Percentiles rank a stretch among this genome's conserved stretches.
These are phyloP conservation scores for Salix viminalis DNA, from an alignment of 345 rosid genomes.

Conservation along the genomic window DNA sequence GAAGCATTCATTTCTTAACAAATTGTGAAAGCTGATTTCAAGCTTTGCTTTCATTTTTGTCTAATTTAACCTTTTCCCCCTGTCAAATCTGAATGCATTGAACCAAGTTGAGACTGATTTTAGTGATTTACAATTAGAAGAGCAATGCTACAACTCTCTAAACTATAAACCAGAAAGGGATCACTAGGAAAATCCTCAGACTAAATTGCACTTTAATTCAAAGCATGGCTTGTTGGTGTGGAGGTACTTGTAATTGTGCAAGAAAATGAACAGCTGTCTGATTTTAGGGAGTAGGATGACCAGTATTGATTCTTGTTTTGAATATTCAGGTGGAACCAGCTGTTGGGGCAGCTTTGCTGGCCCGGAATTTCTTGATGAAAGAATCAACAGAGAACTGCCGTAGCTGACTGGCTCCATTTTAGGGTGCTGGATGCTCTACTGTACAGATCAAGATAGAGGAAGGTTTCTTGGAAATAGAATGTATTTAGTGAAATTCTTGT, in stretches of 20 bases:
- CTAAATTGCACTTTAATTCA: background rate
- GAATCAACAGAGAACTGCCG: slow-evolving; percentile 3
- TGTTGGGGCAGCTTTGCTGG: slow-evolving; percentile 65
- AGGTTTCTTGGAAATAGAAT: background rate
- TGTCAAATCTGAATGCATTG: background rate
- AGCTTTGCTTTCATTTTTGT: background rate
- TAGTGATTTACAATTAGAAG: background rate
- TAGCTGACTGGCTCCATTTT: background rate
- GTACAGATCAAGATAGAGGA: background rate
- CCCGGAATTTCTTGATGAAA: slow-evolving; percentile 42
- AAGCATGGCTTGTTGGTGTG: background rate
- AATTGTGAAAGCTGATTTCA: background rate
- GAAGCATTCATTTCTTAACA: background rate
- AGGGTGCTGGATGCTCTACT: background rate
- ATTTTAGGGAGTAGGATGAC: background rate
- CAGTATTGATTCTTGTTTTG: background rate
- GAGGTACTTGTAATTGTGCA: background rate
- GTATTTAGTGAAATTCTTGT: background rate
- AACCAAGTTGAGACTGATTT: background rate
- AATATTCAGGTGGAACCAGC: slow-evolving; percentile 64
- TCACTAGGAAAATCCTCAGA: background rate
- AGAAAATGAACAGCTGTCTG: background rate
- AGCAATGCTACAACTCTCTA: background rate
- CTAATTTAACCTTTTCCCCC: no score
- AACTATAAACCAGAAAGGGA: background rate